phyloP scores from a whole-genome alignment of 148 eudicot genomes.

The Euryodendron excelsum region DNA sequence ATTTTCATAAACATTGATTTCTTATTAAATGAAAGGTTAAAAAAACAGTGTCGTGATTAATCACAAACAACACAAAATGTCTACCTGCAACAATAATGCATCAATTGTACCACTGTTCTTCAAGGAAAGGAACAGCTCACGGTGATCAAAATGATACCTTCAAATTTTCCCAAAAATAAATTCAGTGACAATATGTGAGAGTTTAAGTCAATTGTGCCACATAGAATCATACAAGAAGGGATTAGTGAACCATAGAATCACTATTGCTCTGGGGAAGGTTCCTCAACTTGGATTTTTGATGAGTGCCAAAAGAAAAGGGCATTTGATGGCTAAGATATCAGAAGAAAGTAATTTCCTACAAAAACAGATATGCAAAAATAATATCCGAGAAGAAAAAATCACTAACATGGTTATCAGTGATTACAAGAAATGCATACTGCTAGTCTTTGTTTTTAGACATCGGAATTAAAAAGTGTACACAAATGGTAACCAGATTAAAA shows the following conservation, averaged over 20 bases:
- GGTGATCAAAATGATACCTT: slow-evolving; percentile 25
- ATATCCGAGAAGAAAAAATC: background rate
- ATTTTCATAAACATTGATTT: background rate
- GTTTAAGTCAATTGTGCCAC: background rate
- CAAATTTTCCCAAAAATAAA: slow-evolving; percentile 8
- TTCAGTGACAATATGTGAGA: background rate
- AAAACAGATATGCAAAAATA: background rate
- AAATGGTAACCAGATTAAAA: background rate
- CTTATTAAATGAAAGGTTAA: background rate
- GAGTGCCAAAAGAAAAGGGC: background rate
- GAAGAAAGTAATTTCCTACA: background rate
- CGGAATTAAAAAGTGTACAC: no score
- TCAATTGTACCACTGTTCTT: slow-evolving; percentile 43
- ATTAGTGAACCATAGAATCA: background rate
- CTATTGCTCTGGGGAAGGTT: background rate
- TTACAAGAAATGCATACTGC: background rate
- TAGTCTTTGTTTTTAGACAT: no score
- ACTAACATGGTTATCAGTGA: background rate
- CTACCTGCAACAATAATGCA: slow-evolving; percentile 41
- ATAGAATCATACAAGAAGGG: slow-evolving; percentile 5
- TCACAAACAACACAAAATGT: background rate
- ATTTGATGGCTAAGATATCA: background rate
- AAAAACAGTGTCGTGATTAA: background rate
- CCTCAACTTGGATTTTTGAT: background rate
- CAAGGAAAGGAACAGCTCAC: slow-evolving; percentile 37